These are phyloP conservation scores for Fusarium nematophilum DNA, from an alignment of 2,329 filamentous ascomycete genomes.

Conservation along the genomic window DNA sequence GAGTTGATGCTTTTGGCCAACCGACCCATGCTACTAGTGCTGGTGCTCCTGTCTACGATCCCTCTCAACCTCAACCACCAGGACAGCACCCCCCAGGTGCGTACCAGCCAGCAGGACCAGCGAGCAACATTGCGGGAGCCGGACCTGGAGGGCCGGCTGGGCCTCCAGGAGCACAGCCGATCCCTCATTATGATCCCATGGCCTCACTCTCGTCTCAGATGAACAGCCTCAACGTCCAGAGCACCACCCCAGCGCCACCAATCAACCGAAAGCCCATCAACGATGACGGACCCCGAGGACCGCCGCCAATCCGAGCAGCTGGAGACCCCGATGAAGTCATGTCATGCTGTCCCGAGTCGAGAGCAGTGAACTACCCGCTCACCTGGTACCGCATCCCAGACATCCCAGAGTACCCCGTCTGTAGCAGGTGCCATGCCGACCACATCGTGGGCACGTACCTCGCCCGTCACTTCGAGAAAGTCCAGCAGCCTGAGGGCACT, in stretches of 20 bases:
- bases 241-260: not conserved
- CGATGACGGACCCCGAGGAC: slow-evolving; percentile 16
- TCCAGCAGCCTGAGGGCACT: slow-evolving; percentile 41
- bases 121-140: not conserved
- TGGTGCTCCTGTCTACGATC: no score
- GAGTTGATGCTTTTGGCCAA: not conserved
- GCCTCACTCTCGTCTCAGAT: slow-evolving; percentile 28
- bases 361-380: slow-evolving; percentile 43
- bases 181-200: slow-evolving; percentile 10
- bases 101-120: no score
- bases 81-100: no score
- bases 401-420: slow-evolving; percentile 50
- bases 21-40: not conserved
- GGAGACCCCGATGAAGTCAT: slow-evolving; percentile 41
- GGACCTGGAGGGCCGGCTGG: not conserved
- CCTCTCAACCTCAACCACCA: no score
- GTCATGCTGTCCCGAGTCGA: slow-evolving; percentile 44
- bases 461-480: slow-evolving; percentile 43
- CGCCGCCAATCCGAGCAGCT: slow-evolving; percentile 26
- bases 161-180: not conserved
- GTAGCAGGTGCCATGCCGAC: slow-evolving; percentile 55
- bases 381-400: slow-evolving; percentile 48
- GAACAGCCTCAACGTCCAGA: slow-evolving; percentile 24
- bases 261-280: rapidly evolving
- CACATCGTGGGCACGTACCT: slow-evolving; percentile 49